Evolutionary conservation across 768 basidiomycete species (phyloP), one percentile per base, ranked within the genome.

Genomic region (Mycena metata): DNA sequence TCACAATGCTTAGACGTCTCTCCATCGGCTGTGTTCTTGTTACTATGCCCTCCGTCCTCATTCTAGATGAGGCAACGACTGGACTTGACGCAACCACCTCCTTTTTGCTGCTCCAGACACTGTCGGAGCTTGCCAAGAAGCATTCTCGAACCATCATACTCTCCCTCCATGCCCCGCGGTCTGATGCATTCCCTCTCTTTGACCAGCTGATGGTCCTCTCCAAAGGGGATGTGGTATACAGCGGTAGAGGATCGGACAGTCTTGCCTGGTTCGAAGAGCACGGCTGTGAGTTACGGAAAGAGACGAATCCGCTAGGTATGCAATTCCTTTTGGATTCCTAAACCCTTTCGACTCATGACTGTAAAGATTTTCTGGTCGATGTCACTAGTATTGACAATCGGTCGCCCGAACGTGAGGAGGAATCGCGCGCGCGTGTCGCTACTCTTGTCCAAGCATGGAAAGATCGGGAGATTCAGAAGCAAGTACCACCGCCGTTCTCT

Each of bases 111-210:
- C 73, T 80, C 33, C 72, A 73, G 16, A 76, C 76, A 47, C 76
- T 82, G 42, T 79, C 79, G 11, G 70, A 69, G 7, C 76, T 80
- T 5, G 76, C 77, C 9, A 72, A 72, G 59, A 66, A 74, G 49
- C 70, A 72, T 36, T 74, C 76, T 21, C 76, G 80, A 45, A 83
- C 83, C 6, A 75, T 85, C 60, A 81, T 87, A 54, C 73, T 82
- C 19, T 83, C 84, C 4, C 79, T 87, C 19, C 85, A 87, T 68
- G 84, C 85, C 41, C 85, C 85, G 1, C 79, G 83, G 30, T 84
- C 79, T 17, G 83, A 84, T 64, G 84, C 84, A 0, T 86, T 83
- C 68, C 52, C 75, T 1, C 78, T 87, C n/a, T 86, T 87, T 73
- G 83, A 84, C 64, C 72, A 79, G 3, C 78, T 86, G 17, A 74